These are phyloP conservation scores for Candida mesenterica DNA, from an alignment of 1,139 yeast genomes.

Conservation along the genomic window DNA sequence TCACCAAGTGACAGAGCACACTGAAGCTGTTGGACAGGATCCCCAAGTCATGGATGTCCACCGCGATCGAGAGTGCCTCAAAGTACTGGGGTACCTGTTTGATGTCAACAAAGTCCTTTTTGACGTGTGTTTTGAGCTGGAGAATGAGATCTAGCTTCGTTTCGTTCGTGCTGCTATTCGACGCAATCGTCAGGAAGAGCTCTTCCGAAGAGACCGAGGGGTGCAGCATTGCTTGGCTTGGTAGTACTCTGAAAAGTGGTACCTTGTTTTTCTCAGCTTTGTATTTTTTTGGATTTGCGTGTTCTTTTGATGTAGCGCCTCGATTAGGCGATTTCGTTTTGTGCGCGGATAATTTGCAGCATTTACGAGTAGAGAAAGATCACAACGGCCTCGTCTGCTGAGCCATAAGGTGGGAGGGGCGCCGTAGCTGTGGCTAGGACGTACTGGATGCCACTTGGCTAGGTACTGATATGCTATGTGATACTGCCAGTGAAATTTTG, in stretches of 20 bases:
- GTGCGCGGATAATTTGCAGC: background rate
- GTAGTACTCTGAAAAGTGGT: constrained; percentile 1
- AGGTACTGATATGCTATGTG: no score
- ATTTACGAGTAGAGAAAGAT: no score
- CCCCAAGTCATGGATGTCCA: constrained; percentile 39
- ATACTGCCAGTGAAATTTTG: no score
- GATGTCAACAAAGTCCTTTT: constrained; percentile 61
- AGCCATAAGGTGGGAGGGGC: background rate
- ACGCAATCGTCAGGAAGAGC: constrained; percentile 24
- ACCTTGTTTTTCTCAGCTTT: constrained; percentile 3
- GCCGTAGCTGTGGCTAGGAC: no score
- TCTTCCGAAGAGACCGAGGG: constrained; percentile 21
- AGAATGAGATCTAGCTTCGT: constrained; percentile 41
- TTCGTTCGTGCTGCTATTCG: constrained; percentile 18
- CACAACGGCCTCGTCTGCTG: no score
- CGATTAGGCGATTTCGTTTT: background rate
- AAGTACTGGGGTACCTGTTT: constrained; percentile 54
- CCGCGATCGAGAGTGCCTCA: constrained; percentile 52
- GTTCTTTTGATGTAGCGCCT: background rate
- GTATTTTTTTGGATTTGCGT: constrained; percentile 1
- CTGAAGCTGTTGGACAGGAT: constrained; percentile 56
- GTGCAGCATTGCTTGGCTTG: constrained; percentile 10
- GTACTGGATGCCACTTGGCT: no score
- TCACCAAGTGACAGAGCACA: constrained; percentile 70
- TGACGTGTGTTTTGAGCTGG: constrained; percentile 65